phyloP scores from a whole-genome alignment of 2,329 filamentous ascomycete species.

The Exophiala spinifera region DNA sequence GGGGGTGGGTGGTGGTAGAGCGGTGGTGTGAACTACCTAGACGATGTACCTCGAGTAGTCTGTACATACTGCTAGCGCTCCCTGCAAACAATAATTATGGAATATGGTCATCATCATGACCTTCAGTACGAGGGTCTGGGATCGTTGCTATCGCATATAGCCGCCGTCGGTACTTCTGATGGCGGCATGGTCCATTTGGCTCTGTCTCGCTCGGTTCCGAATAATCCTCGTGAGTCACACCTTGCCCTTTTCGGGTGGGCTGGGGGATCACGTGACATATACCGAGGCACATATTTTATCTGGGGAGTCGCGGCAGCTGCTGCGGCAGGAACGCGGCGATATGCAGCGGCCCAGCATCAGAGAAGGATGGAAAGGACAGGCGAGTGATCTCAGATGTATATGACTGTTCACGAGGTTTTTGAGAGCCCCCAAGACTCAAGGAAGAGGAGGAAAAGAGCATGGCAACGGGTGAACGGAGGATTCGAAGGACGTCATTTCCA shows the following conservation, averaged over 20 bases:
- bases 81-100: background rate
- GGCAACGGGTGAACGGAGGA: conserved; percentile 13
- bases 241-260: background rate
- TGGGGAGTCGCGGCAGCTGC: background rate
- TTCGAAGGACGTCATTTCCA: conserved; percentile 11
- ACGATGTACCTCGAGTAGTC: background rate
- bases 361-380: too few relatives aligned
- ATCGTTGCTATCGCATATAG: background rate
- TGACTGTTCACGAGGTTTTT: background rate
- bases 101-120: background rate
- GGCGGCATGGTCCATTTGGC: too few relatives aligned
- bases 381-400: too few relatives aligned
- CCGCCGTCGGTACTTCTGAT: too few relatives aligned
- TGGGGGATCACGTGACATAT: background rate
- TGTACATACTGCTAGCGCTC: background rate
- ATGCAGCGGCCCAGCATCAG: too few relatives aligned
- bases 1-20: background rate
- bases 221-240: background rate
- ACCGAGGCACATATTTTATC: background rate
- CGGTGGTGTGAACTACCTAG: background rate
- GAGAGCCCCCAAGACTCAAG: background rate
- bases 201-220: too few relatives aligned
- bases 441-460: too few relatives aligned
- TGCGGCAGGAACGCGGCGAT: background rate
- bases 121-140: too few relatives aligned